Base-by-base conservation (phyloP, 805 yeast genomes). In the Candida manassasensis region DNA sequence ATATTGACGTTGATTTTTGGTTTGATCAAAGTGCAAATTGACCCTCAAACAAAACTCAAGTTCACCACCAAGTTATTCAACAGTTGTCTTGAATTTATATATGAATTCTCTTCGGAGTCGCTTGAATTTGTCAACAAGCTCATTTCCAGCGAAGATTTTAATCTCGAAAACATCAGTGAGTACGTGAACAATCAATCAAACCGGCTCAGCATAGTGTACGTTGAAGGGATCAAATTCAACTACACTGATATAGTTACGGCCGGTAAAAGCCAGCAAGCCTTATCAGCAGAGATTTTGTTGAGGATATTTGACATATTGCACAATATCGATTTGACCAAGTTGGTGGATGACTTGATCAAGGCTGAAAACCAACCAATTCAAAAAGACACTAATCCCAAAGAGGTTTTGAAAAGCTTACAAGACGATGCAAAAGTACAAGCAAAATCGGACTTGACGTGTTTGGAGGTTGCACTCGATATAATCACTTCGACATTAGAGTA, bases 401-500 rank as follows among this genome's bases (percentile, higher is more conserved):
- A 33, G 4, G 24, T 36, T 2, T 11, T 22, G 10, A 37, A 34
- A 21, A 34, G 22, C 6, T 27, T 42, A 10, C 36, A 30, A 14
- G 38, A 30, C 16, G 44, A 34, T 19, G 0, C 37, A 43, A 40
- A 73, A 37, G 50, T 58, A 6, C 51, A 50, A 10, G 76, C 84
- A 3, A 71, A 73, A 43, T 59, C 70, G 29, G 70, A 73, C 33
- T 57, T 83, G 32, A 81, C 81, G 43, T 69, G 84, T 3, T 61
- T 84, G 15, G 95, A 86, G 47, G 69, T 81, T 1, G 67, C 83
- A 0, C 59, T 89, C 15, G 97, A 90, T 54, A 55, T 90, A 21
- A 64, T 86, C 16, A 77, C 96, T 1, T 83, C 89, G 1, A 65
- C 80, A 5, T 72, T 83, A 46, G 96, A 88, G 54, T 71, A 60